Percentiles rank a stretch among this genome's conserved stretches.
Evolutionary conservation across 495 filamentous ascomycete species (phyloP).

Genomic region (Amorphotheca resinae): DNA sequence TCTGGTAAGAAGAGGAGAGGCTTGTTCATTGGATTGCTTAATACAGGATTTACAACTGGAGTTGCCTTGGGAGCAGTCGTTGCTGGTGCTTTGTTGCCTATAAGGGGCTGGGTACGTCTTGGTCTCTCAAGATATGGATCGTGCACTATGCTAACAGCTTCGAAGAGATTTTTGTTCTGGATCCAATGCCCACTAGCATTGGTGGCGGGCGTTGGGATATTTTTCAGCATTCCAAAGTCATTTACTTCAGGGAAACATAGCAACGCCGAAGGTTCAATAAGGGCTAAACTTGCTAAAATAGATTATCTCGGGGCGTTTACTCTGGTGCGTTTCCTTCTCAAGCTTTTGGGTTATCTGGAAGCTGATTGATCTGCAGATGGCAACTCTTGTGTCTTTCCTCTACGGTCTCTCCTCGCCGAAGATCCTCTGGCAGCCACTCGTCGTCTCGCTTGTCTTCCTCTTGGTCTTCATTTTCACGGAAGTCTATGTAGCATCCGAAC

Average conservation of each 20-base stretch:
- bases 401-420: conserved; percentile 47
- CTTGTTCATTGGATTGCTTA: conserved; percentile 55
- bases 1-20: conserved; percentile 49
- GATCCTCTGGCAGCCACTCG: conserved; percentile 44
- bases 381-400: conserved; percentile 46
- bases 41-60: conserved; percentile 54
- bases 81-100: conserved; percentile 48
- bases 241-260: conserved; percentile 16
- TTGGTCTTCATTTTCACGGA: conserved; percentile 50
- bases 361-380: conserved; percentile 20
- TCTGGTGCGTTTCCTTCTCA: conserved; percentile 34
- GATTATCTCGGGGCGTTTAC: conserved; percentile 57
- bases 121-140: neutral
- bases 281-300: conserved; percentile 42
- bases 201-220: conserved; percentile 42
- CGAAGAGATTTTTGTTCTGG: conserved; percentile 54
- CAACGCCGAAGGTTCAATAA: conserved; percentile 11
- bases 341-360: neutral
- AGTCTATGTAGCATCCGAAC: conserved; percentile 39
- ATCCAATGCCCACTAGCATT: conserved; percentile 47
- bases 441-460: conserved; percentile 40
- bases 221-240: conserved; percentile 42
- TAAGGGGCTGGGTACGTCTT: conserved; percentile 53
- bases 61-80: conserved; percentile 58
- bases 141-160: neutral